Evolutionary conservation across 2,329 filamentous ascomycete genomes (phyloP), one percentile per base, ranked within the genome.

Genomic region (Epichloe uncinata): DNA sequence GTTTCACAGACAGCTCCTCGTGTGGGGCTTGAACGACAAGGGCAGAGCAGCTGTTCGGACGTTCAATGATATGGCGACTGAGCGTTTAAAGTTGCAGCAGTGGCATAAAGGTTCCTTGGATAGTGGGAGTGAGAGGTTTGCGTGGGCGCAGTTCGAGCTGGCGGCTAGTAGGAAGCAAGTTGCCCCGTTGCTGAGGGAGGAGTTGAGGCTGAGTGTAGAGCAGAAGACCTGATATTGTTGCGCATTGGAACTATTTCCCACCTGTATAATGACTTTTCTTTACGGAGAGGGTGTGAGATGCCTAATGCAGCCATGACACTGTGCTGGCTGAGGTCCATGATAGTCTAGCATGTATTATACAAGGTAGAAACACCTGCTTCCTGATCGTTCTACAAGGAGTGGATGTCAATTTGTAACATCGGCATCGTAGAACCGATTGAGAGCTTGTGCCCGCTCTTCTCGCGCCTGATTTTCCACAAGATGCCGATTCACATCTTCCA

Each of bases 101-200:
- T 86, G 79, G 75, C 60, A 60, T 11, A 66, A 68, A 11, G 78
- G 74, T 0, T 57, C 60, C 44, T 58, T 80, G 47, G 73, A 79
- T n/a, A 18, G 61, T 15, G 63, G 59, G 2, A 61, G 69, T 47
- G 78, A 73, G 70, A 73, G 79, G 57, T 71, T 70, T 53, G 78
- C 79, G 22, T 91, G 86, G 86, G 70, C 67, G 57, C 86, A 91
- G 67, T 70, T 73, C 18, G 74, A 76, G 53, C 58, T 84, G 41
- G 74, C 75, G 42, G 69, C 77, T 51, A 84, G 80, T 57, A 70
- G 82, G 55, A 85, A 85, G 65, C 81, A 87, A 63, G 74, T 91
- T 26, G 82, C 79, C 33, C 78, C 84, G 12, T 70, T 85, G 56
- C 58, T 85, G 60, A 74, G 81, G 51, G 75, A 83, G 55, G 73